These are phyloP conservation scores for Myrica gale DNA, from an alignment of 306 rosid genomes.

Conservation along the genomic window DNA sequence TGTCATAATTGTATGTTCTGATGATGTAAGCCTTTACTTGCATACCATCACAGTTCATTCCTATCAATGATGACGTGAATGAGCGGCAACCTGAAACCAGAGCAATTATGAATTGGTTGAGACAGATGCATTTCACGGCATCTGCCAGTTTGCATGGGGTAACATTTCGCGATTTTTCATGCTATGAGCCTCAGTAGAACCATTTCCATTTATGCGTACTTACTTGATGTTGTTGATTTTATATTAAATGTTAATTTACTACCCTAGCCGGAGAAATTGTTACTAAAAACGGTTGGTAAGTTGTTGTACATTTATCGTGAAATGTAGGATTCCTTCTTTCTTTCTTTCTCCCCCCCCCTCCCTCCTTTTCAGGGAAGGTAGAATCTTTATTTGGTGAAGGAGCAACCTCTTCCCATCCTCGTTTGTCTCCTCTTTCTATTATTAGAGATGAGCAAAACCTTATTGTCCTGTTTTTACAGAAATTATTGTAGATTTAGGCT, in stretches of 20 bases:
- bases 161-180: conserved; percentile 31
- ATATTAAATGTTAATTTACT: neutral
- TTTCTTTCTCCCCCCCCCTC: no score
- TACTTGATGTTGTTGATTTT: neutral
- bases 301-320: conserved; percentile 1
- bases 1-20: conserved; percentile 5
- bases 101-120: conserved; percentile 87
- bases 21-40: conserved; percentile 24
- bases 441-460: neutral
- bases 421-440: neutral
- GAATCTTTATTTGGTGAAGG: neutral
- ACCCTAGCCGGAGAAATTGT: neutral
- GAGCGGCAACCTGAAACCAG: conserved; percentile 83
- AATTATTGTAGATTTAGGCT: conserved; percentile 8
- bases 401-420: neutral
- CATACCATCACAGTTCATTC: conserved; percentile 58
- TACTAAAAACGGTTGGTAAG: neutral
- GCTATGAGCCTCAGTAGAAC: neutral
- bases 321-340: conserved; percentile 5
- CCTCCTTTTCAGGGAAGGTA: neutral
- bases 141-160: conserved; percentile 99
- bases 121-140: conserved; percentile 74
- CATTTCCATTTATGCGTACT: neutral
- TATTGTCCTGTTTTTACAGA: neutral
- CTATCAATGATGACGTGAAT: conserved; percentile 51